phyloP scores from a whole-genome alignment of 2,329 filamentous ascomycete genomes.

The Trichoderma endophyticum region DNA sequence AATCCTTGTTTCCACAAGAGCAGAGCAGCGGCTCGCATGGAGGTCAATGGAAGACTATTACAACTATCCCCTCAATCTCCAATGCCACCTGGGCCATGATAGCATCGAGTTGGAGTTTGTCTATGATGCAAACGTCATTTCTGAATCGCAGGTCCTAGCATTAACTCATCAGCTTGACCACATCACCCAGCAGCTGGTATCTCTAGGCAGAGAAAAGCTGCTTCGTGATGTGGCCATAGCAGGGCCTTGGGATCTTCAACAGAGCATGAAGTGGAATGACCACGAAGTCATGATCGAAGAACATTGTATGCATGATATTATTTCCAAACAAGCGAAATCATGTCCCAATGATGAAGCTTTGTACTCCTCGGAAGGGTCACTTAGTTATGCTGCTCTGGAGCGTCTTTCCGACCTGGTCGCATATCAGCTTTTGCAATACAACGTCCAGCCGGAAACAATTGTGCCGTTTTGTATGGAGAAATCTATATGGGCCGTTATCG shows the following conservation, averaged over 20 bases:
- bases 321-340: neutral
- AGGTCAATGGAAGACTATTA: slow-evolving; percentile 10
- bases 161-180: neutral
- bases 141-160: neutral
- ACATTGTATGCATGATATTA: slow-evolving; percentile 5
- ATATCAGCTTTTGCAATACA: neutral
- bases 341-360: slow-evolving; percentile 6
- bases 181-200: neutral
- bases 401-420: neutral
- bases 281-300: neutral
- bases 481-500: slow-evolving; percentile 1
- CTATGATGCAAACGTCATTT: neutral
- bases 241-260: slow-evolving; percentile 4
- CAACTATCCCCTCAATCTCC: slow-evolving; percentile 4
- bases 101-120: neutral
- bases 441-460: neutral
- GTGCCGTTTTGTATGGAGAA: slow-evolving; percentile 15
- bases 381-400: neutral
- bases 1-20: neutral
- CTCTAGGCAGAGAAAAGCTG: neutral
- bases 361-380: neutral
- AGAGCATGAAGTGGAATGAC: neutral
- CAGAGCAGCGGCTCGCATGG: neutral
- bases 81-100: neutral
- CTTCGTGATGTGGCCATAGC: neutral